Percentiles rank a stretch among this genome's conserved stretches.
Conservation (phyloP, 768 basidiomycete species). For the Neoboletus subvelutipes region DNA sequence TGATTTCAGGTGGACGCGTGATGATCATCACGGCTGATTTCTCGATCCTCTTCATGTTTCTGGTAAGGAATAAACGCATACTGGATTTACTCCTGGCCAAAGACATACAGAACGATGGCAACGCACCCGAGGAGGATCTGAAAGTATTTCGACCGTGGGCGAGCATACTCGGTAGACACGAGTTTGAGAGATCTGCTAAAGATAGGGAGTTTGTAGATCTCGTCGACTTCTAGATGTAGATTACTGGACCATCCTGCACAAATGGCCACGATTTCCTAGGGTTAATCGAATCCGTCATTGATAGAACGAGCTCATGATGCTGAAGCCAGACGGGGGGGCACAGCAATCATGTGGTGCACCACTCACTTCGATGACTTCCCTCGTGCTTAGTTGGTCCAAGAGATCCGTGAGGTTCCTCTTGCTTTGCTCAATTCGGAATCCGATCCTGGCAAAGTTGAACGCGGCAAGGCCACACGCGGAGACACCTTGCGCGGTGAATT, state of each 20-base stretch:
- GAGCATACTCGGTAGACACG: slow-evolving; percentile 36
- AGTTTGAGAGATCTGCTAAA: slow-evolving; percentile 44
- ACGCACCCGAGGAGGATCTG: slow-evolving; percentile 29
- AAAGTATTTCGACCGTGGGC: slow-evolving; percentile 40
- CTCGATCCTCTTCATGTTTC: slow-evolving; percentile 21
- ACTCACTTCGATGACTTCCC: slow-evolving; percentile 28
- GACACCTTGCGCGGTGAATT: slow-evolving; percentile 46
- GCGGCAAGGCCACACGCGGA: slow-evolving; percentile 69
- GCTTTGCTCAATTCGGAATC: slow-evolving; percentile 34
- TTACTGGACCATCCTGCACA: slow-evolving; percentile 55
- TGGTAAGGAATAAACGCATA: slow-evolving; percentile 6
- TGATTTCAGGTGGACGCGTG: slow-evolving; percentile 71
- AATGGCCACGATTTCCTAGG: slow-evolving; percentile 59
- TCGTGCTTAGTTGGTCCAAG: slow-evolving; percentile 24
- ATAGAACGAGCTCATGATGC: not conserved
- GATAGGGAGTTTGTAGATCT: slow-evolving; percentile 47
- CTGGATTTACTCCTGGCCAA: not conserved
- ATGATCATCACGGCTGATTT: slow-evolving; percentile 46
- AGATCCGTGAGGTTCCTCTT: slow-evolving; percentile 9
- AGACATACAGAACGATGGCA: not conserved
- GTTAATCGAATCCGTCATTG: not conserved
- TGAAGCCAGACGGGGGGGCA: not conserved
- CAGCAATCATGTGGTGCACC: not conserved
- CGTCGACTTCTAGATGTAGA: slow-evolving; percentile 56
- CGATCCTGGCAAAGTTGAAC: slow-evolving; percentile 58